phyloP scores from a whole-genome alignment of 129 eudicot genomes.

The Glebionis coronaria region DNA sequence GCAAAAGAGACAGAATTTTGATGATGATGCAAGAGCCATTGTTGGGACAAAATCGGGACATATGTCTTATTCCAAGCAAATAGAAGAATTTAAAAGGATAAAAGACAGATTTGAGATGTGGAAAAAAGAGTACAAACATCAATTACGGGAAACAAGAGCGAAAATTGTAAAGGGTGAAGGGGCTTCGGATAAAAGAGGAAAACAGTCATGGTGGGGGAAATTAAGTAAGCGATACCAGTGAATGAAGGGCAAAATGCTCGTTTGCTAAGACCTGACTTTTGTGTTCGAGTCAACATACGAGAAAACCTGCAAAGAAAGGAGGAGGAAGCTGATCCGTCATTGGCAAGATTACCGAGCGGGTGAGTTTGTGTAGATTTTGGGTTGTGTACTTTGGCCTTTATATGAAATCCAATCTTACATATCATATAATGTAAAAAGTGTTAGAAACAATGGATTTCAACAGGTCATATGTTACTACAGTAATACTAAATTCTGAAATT shows the following conservation, averaged over 20 bases:
- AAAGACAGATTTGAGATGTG: constrained; percentile 57
- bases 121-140: constrained; percentile 68
- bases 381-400: background rate
- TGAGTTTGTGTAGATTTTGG: background rate
- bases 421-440: constrained; percentile 20
- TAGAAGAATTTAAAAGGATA: constrained; percentile 52
- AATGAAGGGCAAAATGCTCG: background rate
- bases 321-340: constrained; percentile 11
- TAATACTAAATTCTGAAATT: constrained; percentile 19
- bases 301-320: background rate
- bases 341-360: constrained; percentile 1
- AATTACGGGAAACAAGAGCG: constrained; percentile 53
- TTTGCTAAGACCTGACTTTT: background rate
- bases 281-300: background rate
- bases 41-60: constrained; percentile 25
- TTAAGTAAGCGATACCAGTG: constrained; percentile 33
- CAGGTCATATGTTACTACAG: background rate
- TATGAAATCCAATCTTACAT: background rate
- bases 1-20: constrained; percentile 52
- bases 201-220: constrained; percentile 72
- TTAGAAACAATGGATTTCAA: constrained; percentile 9
- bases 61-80: constrained; percentile 32
- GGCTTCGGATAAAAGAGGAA: constrained; percentile 32
- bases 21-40: constrained; percentile 53
- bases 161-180: constrained; percentile 45